Base-by-base conservation (phyloP, 345 rosid species). In the Hypericum perforatum region DNA sequence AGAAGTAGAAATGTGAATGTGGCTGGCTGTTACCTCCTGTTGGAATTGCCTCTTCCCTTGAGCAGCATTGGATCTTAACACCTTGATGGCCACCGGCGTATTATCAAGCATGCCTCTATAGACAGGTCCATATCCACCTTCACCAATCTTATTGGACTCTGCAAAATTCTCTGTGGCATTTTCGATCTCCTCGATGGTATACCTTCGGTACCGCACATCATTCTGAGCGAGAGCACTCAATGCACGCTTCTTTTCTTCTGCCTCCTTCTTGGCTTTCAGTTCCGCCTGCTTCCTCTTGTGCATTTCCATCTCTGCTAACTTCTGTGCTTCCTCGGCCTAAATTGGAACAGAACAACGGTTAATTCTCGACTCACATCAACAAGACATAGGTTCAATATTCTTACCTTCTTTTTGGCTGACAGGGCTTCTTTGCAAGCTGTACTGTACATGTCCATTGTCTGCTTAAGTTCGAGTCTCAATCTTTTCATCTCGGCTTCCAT, bases 71-170 rank as follows among this genome's bases (percentile, higher is more conserved):
- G 94, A 90, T 67, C 95, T 81, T 71, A 86, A 68, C 16, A 84
- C 86, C 73, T 90, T 90, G 53, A 86, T 86, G 1, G 97, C 97
- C 16, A 86, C 97, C 3, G 88, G 74, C 36, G 95, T 90, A 64
- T 90, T 94, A 73, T 86, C 94, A 37, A 86, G 88, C 64, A 54
- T 90, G 39, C 89, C 97, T 70, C 74, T 67, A 56, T 74, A 90
- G 15, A 90, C 97, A 8, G 95, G 97, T 70, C 97, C 97, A 45
- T 90, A 90, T 43, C 97, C 97, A 0, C 97, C 97, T 74, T 86
- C 95, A 22, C 97, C 97, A 45, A 90, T 77, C 66, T 82, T 86
- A 49, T 61, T 76, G 9, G 66, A 37, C 11, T 55, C 62, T 7
- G 82, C 39, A 45, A 90, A 90, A 3, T 49, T 65, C 0, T 70